Conservation (phyloP, 495 filamentous ascomycete genomes). For the Xylaria acuta region DNA sequence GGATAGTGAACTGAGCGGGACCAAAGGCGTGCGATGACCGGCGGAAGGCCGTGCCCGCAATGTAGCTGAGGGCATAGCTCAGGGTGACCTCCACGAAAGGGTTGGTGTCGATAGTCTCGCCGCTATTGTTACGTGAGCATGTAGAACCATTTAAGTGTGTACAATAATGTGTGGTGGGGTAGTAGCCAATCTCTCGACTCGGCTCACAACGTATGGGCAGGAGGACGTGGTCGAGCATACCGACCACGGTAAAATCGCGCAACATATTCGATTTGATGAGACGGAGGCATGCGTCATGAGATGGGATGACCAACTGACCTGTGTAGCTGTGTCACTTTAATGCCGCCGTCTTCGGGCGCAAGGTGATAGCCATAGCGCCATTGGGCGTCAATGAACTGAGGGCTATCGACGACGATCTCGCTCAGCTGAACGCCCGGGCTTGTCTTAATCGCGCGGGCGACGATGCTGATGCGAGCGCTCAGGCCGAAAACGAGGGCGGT, state of each 20-base stretch:
- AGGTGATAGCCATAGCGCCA: slow-evolving; percentile 85
- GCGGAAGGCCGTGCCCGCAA: slow-evolving; percentile 60
- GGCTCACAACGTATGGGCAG: neutral
- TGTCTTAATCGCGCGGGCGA: slow-evolving; percentile 69
- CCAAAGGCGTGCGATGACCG: slow-evolving; percentile 63
- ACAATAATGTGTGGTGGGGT: neutral
- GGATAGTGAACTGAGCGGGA: slow-evolving; percentile 78
- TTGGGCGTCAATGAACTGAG: slow-evolving; percentile 83
- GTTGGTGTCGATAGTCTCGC: slow-evolving; percentile 59
- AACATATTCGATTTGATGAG: slow-evolving; percentile 10
- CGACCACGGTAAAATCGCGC: neutral
- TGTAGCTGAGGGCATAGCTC: slow-evolving; percentile 85
- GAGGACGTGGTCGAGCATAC: neutral
- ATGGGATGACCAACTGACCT: slow-evolving; percentile 62
- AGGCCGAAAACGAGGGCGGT: slow-evolving; percentile 93
- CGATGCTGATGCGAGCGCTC: slow-evolving; percentile 88
- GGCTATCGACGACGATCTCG: slow-evolving; percentile 84
- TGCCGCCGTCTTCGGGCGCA: slow-evolving; percentile 71
- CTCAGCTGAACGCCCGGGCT: slow-evolving; percentile 62
- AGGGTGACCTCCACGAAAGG: slow-evolving; percentile 91
- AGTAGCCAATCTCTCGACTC: neutral
- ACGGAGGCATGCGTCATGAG: slow-evolving; percentile 12
- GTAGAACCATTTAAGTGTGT: slow-evolving; percentile 19
- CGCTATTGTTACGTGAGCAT: slow-evolving; percentile 30
- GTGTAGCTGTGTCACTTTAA: slow-evolving; percentile 77